A percentile compares a stretch with the other conserved stretches of the same genome.
These are phyloP conservation scores for Tolypocladium nubicola DNA, from an alignment of 2,329 filamentous ascomycete genomes.

Conservation along the genomic window DNA sequence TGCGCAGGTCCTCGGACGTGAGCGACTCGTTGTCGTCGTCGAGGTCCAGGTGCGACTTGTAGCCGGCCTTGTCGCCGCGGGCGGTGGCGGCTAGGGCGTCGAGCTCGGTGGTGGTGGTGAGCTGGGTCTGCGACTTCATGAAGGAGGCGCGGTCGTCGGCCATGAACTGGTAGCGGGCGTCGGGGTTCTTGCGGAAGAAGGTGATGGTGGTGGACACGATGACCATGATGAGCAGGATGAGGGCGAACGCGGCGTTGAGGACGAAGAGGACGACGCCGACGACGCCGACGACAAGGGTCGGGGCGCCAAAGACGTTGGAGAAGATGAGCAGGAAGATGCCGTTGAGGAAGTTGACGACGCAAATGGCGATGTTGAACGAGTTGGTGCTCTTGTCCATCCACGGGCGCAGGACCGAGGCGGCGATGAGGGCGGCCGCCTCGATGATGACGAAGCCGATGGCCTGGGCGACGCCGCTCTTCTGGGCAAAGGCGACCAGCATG, in stretches of 20 bases:
- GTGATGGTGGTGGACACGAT: slow-evolving; percentile 51
- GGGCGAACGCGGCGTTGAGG: slow-evolving; percentile 71
- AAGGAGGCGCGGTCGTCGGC: slow-evolving; percentile 91
- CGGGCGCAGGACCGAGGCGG: slow-evolving; percentile 68
- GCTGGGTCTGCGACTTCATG: slow-evolving; percentile 87
- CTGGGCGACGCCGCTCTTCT: slow-evolving; percentile 60
- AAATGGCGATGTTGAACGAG: slow-evolving; percentile 89
- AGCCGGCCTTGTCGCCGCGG: slow-evolving; percentile 62
- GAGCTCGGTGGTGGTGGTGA: slow-evolving; percentile 69
- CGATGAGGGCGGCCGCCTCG: slow-evolving; percentile 69
- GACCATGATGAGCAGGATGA: slow-evolving; percentile 75
- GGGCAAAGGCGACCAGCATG: slow-evolving; percentile 77
- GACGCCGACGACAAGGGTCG: slow-evolving; percentile 72
- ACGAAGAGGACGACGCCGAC: slow-evolving; percentile 87
- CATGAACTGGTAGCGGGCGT: slow-evolving; percentile 93
- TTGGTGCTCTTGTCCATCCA: slow-evolving; percentile 99
- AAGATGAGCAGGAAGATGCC: slow-evolving; percentile 84
- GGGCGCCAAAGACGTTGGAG: slow-evolving; percentile 75
- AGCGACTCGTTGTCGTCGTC: slow-evolving; percentile 32
- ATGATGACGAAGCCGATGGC: slow-evolving; percentile 75
- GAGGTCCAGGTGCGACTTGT: slow-evolving; percentile 25
- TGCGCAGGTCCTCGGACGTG: slow-evolving; percentile 26
- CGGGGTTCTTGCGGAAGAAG: slow-evolving; percentile 85
- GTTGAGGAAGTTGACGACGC: slow-evolving; percentile 82
- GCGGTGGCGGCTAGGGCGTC: slow-evolving; percentile 84